Percentiles rank a stretch among this genome's conserved stretches.
Conservation (phyloP, 164 flowering plant genomes). For the Saururus chinensis region DNA sequence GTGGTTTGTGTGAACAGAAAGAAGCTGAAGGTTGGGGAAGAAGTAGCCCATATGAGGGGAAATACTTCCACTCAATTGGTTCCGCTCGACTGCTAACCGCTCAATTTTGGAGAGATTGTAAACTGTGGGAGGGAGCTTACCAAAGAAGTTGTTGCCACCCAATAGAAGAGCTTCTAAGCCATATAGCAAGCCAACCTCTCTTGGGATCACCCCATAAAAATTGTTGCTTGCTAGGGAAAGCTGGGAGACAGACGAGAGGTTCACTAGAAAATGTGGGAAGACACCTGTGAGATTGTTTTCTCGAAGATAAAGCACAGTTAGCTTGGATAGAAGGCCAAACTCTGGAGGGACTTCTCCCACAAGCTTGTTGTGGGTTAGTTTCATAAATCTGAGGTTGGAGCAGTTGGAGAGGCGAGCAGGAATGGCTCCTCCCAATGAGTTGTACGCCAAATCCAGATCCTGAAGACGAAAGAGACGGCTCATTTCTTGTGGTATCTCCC, state of each 20-base stretch:
- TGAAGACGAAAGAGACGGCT: slow-evolving; percentile 44
- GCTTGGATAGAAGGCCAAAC: slow-evolving; percentile 1
- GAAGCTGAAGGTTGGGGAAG: slow-evolving; percentile 21
- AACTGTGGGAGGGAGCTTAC: background rate
- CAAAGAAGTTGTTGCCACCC: background rate
- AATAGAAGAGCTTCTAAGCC: background rate
- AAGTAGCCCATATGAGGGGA: slow-evolving; percentile 6
- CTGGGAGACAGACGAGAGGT: background rate
- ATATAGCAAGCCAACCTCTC: background rate
- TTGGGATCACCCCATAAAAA: background rate
- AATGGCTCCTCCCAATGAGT: slow-evolving; percentile 1
- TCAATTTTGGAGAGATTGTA: background rate
- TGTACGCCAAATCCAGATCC: background rate
- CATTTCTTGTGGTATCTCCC: no score
- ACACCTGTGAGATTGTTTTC: slow-evolving; percentile 8
- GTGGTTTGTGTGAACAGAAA: slow-evolving; percentile 19
- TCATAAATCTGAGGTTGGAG: background rate
- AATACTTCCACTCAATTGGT: slow-evolving; percentile 16
- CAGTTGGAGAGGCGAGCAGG: slow-evolving; percentile 1
- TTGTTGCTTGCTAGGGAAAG: background rate
- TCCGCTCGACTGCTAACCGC: background rate
- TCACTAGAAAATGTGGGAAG: slow-evolving; percentile 19
- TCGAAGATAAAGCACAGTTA: background rate
- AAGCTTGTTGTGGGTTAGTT: background rate
- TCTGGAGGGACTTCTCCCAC: slow-evolving; percentile 9